Percentiles rank a stretch among this genome's conserved stretches.
These are phyloP conservation scores for Colletotrichum cuscutae DNA, from an alignment of 2,329 filamentous ascomycete genomes.

Conservation along the genomic window DNA sequence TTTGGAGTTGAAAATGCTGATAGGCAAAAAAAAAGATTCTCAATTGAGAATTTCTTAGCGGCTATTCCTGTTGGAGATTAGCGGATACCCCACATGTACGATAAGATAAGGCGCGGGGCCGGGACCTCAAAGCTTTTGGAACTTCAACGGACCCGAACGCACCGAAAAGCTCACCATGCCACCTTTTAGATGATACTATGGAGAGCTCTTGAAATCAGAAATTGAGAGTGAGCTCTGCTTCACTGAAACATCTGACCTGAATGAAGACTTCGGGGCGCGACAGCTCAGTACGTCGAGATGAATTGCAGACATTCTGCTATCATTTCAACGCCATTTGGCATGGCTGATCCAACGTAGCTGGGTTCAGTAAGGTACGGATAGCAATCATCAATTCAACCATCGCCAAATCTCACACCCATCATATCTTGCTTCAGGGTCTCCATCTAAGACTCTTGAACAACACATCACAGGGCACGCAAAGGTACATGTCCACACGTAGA, in stretches of 20 bases:
- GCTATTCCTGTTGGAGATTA: conserved; percentile 1
- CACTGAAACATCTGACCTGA: neutral
- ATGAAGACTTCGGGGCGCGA: neutral
- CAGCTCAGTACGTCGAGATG: neutral
- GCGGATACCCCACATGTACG: conserved; percentile 11
- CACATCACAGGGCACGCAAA: no score
- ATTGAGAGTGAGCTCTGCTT: neutral
- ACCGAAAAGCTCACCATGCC: no score
- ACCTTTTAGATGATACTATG: no score
- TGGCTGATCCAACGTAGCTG: neutral
- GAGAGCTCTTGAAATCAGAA: neutral
- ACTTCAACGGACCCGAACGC: neutral
- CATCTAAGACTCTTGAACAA: neutral
- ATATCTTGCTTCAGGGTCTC: neutral
- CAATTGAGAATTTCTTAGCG: conserved; percentile 33
- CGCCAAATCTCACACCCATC: neutral
- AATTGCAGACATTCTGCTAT: neutral
- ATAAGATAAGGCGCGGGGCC: conserved; percentile 35
- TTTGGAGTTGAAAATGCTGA: conserved; percentile 17
- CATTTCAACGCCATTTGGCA: neutral
- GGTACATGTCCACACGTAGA: no score
- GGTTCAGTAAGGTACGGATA: neutral
- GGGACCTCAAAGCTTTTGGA: neutral
- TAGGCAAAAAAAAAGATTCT: conserved; percentile 27
- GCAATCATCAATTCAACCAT: neutral